Conservation (phyloP, 2,329 filamentous ascomycete species). For the Neopestalotiopsis clavispora region DNA sequence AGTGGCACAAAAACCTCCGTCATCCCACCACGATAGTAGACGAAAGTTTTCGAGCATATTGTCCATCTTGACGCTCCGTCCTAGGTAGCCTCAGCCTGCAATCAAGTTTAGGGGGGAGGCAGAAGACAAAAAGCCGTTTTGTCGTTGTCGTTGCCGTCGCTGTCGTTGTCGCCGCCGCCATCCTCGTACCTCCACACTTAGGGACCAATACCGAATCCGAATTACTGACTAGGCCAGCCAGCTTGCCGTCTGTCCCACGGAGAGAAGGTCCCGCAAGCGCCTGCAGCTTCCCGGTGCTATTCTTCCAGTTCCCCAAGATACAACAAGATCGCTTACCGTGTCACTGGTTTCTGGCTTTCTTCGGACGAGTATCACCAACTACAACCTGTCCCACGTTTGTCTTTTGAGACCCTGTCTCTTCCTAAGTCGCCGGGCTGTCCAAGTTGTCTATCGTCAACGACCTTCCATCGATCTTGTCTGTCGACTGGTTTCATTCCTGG, state of each 20-base stretch:
- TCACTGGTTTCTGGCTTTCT: constrained; percentile 50
- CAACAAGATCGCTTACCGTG: constrained; percentile 55
- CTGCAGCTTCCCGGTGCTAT: constrained; percentile 52
- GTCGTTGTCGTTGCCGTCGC: no score
- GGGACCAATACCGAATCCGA: constrained; percentile 23
- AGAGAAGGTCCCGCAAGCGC: constrained; percentile 37
- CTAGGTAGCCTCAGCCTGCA: constrained; percentile 6
- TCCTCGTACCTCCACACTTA: constrained; percentile 15
- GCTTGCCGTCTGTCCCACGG: constrained; percentile 31
- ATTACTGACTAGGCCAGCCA: constrained; percentile 25
- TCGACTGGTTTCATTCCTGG: background rate
- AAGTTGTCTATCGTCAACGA: background rate
- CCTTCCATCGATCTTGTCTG: constrained; percentile 6
- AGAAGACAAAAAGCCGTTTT: constrained; percentile 3
- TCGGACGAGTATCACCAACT: constrained; percentile 55
- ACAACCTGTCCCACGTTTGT: constrained; percentile 54
- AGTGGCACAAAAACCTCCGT: constrained; percentile 42
- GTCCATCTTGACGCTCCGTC: constrained; percentile 7
- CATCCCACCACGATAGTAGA: constrained; percentile 33
- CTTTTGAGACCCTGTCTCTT: constrained; percentile 37
- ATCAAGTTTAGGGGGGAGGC: background rate
- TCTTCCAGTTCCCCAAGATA: constrained; percentile 45
- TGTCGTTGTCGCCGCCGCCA: background rate
- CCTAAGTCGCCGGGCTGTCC: background rate
- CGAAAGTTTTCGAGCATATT: constrained; percentile 22